Base-by-base conservation (phyloP, 768 basidiomycete genomes). In the Glaciozyma antarctica region DNA sequence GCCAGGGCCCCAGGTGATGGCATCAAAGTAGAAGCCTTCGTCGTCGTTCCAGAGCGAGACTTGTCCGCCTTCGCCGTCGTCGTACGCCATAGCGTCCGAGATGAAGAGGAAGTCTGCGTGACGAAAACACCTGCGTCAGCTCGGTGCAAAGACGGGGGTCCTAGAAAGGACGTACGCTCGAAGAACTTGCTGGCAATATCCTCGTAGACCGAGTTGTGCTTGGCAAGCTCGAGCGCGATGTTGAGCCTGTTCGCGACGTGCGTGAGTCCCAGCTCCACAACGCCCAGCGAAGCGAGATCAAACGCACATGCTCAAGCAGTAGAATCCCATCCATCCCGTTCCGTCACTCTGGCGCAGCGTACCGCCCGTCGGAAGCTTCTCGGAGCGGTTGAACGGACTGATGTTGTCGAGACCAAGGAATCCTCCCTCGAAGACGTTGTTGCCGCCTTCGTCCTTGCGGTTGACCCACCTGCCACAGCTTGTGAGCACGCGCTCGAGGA, bases 301-400 rank as follows among this genome's bases (percentile, higher is more conserved):
- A 16, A 72, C 84, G 71, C 66, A 89, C 95, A 98, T 98, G 74
- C 95, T 95, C 64, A 98, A 78, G 71, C 87, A 91, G 77, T 94
- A 99, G 80, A 98, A 99, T 41, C 92, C 95, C 95, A 99, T 99
- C 95, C 95, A 99, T 0, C 94, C 90, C 9, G 95, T 99, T 13
- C 94, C 94, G 75, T 99, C 95, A 12, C 95, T 92, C 78, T 99
- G 95, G 61, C 94, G 91, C 64, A 99, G 80, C 22, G 79, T 83
- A 13, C 95, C 95, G 43, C 94, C 94, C 8, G 93, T 97, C 10
- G 95, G 95, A 30, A 99, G 78, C 32, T 91, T 89, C 76, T 99
- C 95, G 3, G 91, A 95, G 55, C 95, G 87, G 78, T 99, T 99
- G 81, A 99, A 99, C 9, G 90, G 85, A 17, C 92, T 92, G 67